These are phyloP conservation scores for Candida railenensis DNA, from an alignment of 805 yeast genomes.

Conservation along the genomic window DNA sequence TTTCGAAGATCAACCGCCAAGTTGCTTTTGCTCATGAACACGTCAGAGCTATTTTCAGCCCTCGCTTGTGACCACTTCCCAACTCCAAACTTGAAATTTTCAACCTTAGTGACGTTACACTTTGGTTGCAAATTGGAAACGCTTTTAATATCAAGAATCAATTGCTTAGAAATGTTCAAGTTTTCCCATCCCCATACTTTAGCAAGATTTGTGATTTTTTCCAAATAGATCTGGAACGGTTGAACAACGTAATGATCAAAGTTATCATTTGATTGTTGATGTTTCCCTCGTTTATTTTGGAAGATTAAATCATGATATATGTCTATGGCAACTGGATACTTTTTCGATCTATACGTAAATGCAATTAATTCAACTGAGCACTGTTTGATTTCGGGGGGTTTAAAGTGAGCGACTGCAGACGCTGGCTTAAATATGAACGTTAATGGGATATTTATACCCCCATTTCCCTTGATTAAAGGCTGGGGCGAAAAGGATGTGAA, in stretches of 20 bases:
- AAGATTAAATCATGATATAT: constrained; percentile 34
- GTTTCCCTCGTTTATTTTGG: constrained; percentile 13
- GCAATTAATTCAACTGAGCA: constrained; percentile 29
- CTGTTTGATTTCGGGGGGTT: constrained; percentile 22
- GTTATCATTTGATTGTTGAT: constrained; percentile 10
- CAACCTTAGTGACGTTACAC: constrained; percentile 17
- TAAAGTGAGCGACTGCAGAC: constrained; percentile 6
- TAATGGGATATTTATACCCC: constrained; percentile 19
- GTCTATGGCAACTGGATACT: constrained; percentile 37
- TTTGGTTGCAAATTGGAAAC: constrained; percentile 23
- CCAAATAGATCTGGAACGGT: constrained; percentile 20
- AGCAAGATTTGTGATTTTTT: constrained; percentile 14
- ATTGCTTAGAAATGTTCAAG: constrained; percentile 16
- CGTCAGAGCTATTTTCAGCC: not conserved
- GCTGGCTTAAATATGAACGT: constrained; percentile 17
- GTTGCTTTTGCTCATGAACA: constrained; percentile 1
- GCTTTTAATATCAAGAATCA: constrained; percentile 26
- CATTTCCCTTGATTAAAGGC: constrained; percentile 8
- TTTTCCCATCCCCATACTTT: constrained; percentile 16
- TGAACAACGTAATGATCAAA: constrained; percentile 19
- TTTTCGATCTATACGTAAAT: constrained; percentile 28
- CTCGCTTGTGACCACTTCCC: constrained; percentile 1
- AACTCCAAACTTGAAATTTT: constrained; percentile 8
- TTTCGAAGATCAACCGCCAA: constrained; percentile 11
- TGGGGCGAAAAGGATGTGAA: constrained; percentile 7